Evolutionary conservation across 352 stramenopile species (phyloP).

Genomic region (Pythium insidiosum): DNA sequence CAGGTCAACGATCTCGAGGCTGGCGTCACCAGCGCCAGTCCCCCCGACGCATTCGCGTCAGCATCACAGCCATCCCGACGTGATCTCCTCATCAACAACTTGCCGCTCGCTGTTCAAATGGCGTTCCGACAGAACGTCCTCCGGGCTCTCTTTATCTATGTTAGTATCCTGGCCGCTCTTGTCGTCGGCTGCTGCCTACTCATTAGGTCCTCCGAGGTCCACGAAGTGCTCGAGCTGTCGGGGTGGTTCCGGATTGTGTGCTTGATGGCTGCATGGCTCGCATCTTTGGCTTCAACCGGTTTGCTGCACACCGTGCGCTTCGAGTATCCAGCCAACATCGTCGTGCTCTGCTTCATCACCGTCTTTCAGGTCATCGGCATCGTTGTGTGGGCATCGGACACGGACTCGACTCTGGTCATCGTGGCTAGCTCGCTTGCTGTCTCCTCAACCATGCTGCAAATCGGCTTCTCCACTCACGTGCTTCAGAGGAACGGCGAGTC

Average conservation of each 20-base stretch:
- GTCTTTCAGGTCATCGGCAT: not conserved
- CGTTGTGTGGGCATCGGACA: not conserved
- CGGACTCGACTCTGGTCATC: not conserved
- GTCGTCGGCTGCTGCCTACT: not conserved
- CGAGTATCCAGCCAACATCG: constrained; percentile 10
- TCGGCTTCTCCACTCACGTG: not conserved
- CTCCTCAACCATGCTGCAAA: not conserved
- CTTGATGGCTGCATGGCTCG: not conserved
- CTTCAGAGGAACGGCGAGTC: not conserved
- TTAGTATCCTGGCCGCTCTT: not conserved
- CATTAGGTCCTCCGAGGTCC: not conserved
- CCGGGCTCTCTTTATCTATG: constrained; percentile 2
- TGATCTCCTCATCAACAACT: constrained; percentile 6
- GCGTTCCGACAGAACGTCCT: constrained; percentile 13
- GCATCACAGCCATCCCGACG: no score
- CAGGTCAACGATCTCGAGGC: no score
- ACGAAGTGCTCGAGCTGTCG: not conserved
- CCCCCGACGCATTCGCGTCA: no score
- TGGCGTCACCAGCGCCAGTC: no score
- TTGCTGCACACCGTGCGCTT: constrained; percentile 17
- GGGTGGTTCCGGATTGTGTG: not conserved
- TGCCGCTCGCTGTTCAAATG: no score
- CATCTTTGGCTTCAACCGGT: constrained; percentile 2
- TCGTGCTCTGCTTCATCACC: constrained; percentile 5
- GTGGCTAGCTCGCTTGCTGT: not conserved